phyloP scores from a whole-genome alignment of 306 rosid genomes.

The Sphenostylis stenocarpa region DNA sequence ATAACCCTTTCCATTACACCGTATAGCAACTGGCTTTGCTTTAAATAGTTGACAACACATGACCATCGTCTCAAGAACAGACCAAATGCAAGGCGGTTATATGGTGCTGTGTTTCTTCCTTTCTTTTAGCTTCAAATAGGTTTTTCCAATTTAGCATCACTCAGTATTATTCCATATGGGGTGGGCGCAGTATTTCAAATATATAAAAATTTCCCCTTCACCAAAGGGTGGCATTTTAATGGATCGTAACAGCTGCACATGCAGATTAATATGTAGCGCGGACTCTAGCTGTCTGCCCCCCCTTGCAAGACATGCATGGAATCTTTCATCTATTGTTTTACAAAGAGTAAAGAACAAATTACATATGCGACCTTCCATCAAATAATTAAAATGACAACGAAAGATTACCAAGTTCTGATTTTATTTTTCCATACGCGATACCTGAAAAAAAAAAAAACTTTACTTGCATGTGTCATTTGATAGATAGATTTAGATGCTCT shows the following conservation, averaged over 20 bases:
- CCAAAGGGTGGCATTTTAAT: constrained; percentile 12
- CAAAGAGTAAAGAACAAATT: constrained; percentile 17
- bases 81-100: background rate
- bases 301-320: constrained; percentile 25
- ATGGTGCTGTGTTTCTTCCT: constrained; percentile 1
- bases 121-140: constrained; percentile 12
- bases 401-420: constrained; percentile 13
- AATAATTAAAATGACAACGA: constrained; percentile 32
- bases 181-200: background rate
- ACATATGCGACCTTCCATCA: background rate
- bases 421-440: background rate
- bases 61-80: background rate
- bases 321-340: constrained; percentile 26
- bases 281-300: background rate
- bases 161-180: background rate
- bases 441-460: background rate
- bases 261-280: constrained; percentile 12
- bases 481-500: background rate
- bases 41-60: constrained; percentile 3
- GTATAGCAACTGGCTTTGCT: constrained; percentile 25
- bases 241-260: constrained; percentile 39
- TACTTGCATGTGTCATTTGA: background rate
- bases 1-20: background rate
- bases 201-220: background rate
- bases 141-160: constrained; percentile 8